A percentile compares a stretch with the other conserved stretches of the same genome.
Evolutionary conservation across 2,329 filamentous ascomycete species (phyloP).

Genomic region (Westerdykella sp.): DNA sequence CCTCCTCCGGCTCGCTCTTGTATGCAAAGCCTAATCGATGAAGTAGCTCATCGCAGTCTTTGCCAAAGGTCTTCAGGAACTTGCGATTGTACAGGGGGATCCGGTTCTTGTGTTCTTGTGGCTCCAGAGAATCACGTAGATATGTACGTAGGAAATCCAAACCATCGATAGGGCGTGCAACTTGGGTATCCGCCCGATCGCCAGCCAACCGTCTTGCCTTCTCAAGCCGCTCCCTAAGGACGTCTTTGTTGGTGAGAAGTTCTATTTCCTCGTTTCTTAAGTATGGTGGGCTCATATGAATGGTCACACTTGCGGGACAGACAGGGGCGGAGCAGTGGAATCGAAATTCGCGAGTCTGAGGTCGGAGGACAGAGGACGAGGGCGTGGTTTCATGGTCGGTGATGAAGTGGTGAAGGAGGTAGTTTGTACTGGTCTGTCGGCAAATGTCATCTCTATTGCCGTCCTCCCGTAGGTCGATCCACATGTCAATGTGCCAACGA

Average conservation of each 20-base stretch:
- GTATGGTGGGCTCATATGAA: slow-evolving; percentile 49
- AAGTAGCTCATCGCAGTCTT: slow-evolving; percentile 55
- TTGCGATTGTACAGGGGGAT: slow-evolving; percentile 58
- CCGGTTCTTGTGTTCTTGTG: slow-evolving; percentile 45
- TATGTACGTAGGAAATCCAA: slow-evolving; percentile 55
- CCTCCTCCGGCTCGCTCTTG: slow-evolving; percentile 13
- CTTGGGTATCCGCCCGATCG: slow-evolving; percentile 48
- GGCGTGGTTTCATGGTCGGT: not conserved
- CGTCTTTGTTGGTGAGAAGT: slow-evolving; percentile 49
- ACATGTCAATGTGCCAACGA: slow-evolving; percentile 55
- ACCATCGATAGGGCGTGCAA: slow-evolving; percentile 50
- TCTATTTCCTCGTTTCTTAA: slow-evolving; percentile 45
- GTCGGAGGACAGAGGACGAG: not conserved
- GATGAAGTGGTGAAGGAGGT: slow-evolving; percentile 57
- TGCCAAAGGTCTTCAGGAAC: slow-evolving; percentile 57
- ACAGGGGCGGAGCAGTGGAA: slow-evolving; percentile 56
- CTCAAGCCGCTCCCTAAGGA: slow-evolving; percentile 50
- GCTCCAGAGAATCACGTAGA: slow-evolving; percentile 52
- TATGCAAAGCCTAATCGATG: slow-evolving; percentile 52
- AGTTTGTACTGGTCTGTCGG: slow-evolving; percentile 38
- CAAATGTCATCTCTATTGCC: slow-evolving; percentile 38
- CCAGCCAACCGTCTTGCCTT: slow-evolving; percentile 47
- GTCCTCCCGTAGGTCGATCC: slow-evolving; percentile 46
- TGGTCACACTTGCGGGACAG: slow-evolving; percentile 50
- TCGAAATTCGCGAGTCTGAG: slow-evolving; percentile 18